Conservation (phyloP, 768 basidiomycete species). For the Cyclocybe aegerita region DNA sequence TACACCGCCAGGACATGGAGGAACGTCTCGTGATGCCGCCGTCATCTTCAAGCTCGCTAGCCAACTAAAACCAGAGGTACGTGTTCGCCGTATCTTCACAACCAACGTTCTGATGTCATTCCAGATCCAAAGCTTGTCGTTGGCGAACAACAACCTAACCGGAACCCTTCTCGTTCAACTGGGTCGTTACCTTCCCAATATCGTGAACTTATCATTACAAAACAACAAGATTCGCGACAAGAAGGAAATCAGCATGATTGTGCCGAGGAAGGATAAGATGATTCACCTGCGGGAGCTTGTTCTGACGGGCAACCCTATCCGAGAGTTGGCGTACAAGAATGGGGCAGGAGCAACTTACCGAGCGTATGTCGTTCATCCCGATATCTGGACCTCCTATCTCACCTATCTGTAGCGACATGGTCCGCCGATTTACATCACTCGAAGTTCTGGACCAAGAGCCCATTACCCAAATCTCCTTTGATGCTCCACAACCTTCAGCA, state of each 20-base stretch:
- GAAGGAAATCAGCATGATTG: conserved; percentile 70
- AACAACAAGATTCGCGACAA: conserved; percentile 70
- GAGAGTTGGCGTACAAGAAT: conserved; percentile 55
- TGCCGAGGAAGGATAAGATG: conserved; percentile 58
- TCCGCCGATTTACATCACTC: conserved; percentile 77
- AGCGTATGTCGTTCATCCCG: conserved; percentile 43
- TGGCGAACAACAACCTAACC: conserved; percentile 70
- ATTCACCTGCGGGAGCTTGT: conserved; percentile 70
- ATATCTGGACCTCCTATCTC: not conserved
- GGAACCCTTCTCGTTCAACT: conserved; percentile 63
- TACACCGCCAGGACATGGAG: conserved; percentile 67
- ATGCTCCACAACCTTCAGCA: conserved; percentile 57
- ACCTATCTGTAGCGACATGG: conserved; percentile 60
- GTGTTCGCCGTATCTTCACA: conserved; percentile 1
- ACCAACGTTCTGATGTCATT: conserved; percentile 5
- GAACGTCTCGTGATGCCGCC: conserved; percentile 63
- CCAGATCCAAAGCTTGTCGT: conserved; percentile 77
- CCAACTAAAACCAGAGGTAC: conserved; percentile 72
- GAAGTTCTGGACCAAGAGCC: conserved; percentile 83
- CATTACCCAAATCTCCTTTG: conserved; percentile 79
- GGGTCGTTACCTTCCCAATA: conserved; percentile 71
- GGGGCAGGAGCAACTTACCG: conserved; percentile 65
- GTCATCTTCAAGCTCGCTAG: conserved; percentile 90
- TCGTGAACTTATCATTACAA: conserved; percentile 79
- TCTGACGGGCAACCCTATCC: conserved; percentile 73